Conservation (phyloP, 768 basidiomycete species). For the Fibroporia radiculosa region DNA sequence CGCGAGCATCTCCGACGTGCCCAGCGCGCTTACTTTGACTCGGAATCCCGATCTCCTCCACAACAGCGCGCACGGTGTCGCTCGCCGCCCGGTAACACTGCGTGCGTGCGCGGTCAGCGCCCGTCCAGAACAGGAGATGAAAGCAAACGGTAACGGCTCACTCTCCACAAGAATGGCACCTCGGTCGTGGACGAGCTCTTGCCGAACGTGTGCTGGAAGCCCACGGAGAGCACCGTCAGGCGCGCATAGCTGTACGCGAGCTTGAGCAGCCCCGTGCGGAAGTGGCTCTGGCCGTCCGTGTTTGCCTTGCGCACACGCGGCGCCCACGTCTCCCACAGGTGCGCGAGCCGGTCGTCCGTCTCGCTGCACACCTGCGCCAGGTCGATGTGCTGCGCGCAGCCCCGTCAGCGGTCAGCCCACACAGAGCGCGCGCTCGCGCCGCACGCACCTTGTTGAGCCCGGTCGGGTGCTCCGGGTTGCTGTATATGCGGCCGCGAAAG, state of each 20-base stretch:
- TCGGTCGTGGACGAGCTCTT: conserved; percentile 19
- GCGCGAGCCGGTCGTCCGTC: conserved; percentile 62
- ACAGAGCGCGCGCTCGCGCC: neutral
- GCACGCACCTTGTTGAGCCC: conserved; percentile 63
- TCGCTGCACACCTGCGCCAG: conserved; percentile 56
- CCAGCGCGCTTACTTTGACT: conserved; percentile 12
- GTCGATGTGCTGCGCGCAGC: conserved; percentile 33
- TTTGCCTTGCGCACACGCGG: conserved; percentile 39
- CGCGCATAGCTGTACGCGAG: conserved; percentile 28
- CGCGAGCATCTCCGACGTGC: neutral
- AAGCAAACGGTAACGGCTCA: conserved; percentile 3
- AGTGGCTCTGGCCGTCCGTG: conserved; percentile 42
- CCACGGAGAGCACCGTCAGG: conserved; percentile 34
- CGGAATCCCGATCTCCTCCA: conserved; percentile 22
- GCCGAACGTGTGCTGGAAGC: conserved; percentile 32
- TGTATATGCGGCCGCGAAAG: conserved; percentile 62
- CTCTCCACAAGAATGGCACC: conserved; percentile 21
- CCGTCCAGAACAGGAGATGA: conserved; percentile 1
- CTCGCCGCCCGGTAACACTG: conserved; percentile 20
- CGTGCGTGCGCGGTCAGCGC: neutral
- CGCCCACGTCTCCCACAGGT: conserved; percentile 50
- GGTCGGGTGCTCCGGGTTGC: conserved; percentile 64
- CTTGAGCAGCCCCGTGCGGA: conserved; percentile 18
- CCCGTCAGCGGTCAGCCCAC: neutral
- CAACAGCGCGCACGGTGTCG: conserved; percentile 22